A percentile compares a stretch with the other conserved stretches of the same genome.
phyloP scores from a whole-genome alignment of 1,284 basidiomycete genomes.

The Naganishia liquefaciens region DNA sequence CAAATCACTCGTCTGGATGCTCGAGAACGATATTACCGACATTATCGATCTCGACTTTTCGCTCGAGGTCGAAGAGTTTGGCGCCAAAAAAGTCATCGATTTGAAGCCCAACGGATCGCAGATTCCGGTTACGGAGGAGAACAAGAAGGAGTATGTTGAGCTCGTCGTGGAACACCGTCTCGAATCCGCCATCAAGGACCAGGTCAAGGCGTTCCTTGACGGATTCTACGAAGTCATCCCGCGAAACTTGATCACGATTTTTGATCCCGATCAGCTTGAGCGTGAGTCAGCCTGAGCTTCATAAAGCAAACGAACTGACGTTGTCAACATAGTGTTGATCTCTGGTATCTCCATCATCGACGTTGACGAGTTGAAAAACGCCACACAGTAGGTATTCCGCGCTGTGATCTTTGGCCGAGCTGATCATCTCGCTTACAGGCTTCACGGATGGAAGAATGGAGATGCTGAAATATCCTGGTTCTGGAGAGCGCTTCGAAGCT shows the following conservation, averaged over 20 bases:
- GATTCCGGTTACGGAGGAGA: constrained; percentile 87
- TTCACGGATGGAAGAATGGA: constrained; percentile 54
- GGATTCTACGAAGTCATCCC: constrained; percentile 82
- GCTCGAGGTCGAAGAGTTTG: constrained; percentile 67
- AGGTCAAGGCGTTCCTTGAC: constrained; percentile 83
- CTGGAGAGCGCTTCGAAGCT: constrained; percentile 97
- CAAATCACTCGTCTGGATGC: constrained; percentile 55
- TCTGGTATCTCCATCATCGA: constrained; percentile 98
- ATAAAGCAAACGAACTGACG: constrained; percentile 35
- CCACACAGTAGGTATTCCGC: constrained; percentile 52
- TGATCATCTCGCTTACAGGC: constrained; percentile 34
- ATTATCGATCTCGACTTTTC: constrained; percentile 56
- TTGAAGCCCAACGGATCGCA: constrained; percentile 80
- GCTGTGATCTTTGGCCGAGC: neutral
- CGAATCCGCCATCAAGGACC: constrained; percentile 93
- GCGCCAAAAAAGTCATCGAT: constrained; percentile 79
- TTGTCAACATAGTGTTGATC: constrained; percentile 66
- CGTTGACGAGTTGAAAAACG: constrained; percentile 95
- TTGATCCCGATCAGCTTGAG: constrained; percentile 97
- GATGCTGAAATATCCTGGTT: constrained; percentile 98
- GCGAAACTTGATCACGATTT: constrained; percentile 60
- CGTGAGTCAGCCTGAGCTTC: constrained; percentile 50
- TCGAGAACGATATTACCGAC: constrained; percentile 54
- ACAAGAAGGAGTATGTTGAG: constrained; percentile 96
- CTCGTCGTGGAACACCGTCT: constrained; percentile 75